A percentile compares a stretch with the other conserved stretches of the same genome.
These are phyloP conservation scores for Licmophora abbreviata DNA, from an alignment of 108 stramenopile genomes.

Conservation along the genomic window DNA sequence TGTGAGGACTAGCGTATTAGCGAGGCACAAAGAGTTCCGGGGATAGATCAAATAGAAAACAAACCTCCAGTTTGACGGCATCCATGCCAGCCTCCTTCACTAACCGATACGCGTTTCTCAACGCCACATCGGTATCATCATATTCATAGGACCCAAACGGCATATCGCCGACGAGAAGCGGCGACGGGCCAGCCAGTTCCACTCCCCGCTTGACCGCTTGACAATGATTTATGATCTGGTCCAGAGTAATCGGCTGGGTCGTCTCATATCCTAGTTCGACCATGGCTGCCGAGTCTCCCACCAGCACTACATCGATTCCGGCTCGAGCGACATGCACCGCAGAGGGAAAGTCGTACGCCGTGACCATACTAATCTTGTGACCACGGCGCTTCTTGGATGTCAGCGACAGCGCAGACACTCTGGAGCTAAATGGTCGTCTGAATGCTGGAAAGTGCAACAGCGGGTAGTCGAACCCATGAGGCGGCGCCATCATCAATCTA, in stretches of 20 bases:
- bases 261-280: constrained; percentile 94
- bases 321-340: constrained; percentile 95
- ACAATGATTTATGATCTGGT: constrained; percentile 97
- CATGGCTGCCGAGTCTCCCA: constrained; percentile 92
- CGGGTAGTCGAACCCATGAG: too few species aligned
- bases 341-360: constrained; percentile 98
- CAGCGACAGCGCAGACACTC: constrained; percentile 59
- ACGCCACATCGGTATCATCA: constrained; percentile 73
- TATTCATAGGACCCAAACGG: constrained; percentile 96
- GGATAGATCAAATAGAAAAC: constrained; percentile 7
- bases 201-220: constrained; percentile 79
- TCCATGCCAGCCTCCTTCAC: constrained; percentile 88
- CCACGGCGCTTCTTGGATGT: constrained; percentile 69
- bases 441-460: background rate
- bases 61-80: constrained; percentile 92
- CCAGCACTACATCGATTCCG: constrained; percentile 88
- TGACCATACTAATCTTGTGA: constrained; percentile 87
- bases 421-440: constrained; percentile 2
- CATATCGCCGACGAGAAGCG: constrained; percentile 96
- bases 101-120: constrained; percentile 85
- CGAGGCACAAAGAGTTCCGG: background rate
- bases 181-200: constrained; percentile 28
- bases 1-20: background rate
- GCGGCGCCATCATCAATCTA: too few species aligned
- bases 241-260: constrained; percentile 93